A percentile compares a stretch with the other conserved stretches of the same genome.
Conservation (phyloP, 257 asterid species). For the Coffea canephora region DNA sequence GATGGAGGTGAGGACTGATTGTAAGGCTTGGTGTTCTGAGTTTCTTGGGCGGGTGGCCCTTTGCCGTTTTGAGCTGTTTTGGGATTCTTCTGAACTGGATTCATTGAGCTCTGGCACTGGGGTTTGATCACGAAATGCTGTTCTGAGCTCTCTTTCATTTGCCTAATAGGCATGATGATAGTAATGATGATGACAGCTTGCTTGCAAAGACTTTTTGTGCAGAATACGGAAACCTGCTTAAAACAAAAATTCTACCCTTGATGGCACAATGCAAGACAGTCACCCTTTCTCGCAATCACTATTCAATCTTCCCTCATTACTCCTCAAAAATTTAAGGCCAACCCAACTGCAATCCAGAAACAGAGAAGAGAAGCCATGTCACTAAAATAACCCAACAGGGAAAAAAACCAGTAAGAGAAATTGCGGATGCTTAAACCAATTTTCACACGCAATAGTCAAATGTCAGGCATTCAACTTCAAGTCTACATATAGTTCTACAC, state of each 20-base stretch:
- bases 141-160: slow-evolving; percentile 69
- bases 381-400: slow-evolving; percentile 45
- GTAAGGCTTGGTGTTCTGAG: slow-evolving; percentile 42
- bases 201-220: slow-evolving; percentile 14
- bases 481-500: slow-evolving; percentile 39
- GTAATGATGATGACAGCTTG: slow-evolving; percentile 10
- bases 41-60: slow-evolving; percentile 58
- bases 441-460: slow-evolving; percentile 54
- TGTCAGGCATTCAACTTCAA: slow-evolving; percentile 31
- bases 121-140: slow-evolving; percentile 70
- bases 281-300: slow-evolving; percentile 17
- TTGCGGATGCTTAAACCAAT: slow-evolving; percentile 34
- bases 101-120: slow-evolving; percentile 48
- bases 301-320: slow-evolving; percentile 25
- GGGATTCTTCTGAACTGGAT: slow-evolving; percentile 44
- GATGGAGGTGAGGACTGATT: slow-evolving; percentile 64
- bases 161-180: slow-evolving; percentile 79
- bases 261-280: slow-evolving; percentile 21
- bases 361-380: slow-evolving; percentile 39
- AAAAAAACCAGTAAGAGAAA: slow-evolving; percentile 35
- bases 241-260: slow-evolving; percentile 24
- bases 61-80: slow-evolving; percentile 57
- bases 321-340: slow-evolving; percentile 42
- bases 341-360: slow-evolving; percentile 57
- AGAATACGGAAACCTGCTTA: slow-evolving; percentile 13